Evolutionary conservation across 2,329 filamentous ascomycete genomes (phyloP).

Genomic region (Colletotrichum camelliae): DNA sequence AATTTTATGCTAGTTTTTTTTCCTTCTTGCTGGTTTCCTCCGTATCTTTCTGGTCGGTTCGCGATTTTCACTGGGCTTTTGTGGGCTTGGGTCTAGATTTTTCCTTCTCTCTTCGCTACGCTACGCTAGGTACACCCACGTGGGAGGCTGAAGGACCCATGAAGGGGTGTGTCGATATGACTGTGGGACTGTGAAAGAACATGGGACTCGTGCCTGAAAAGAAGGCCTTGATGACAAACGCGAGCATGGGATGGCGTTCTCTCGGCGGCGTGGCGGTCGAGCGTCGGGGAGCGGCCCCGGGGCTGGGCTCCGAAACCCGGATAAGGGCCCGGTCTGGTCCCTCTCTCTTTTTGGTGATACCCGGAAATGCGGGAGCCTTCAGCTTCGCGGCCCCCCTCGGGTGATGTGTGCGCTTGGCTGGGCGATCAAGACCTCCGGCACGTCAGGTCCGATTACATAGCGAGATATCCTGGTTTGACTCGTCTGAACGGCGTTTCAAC

Average conservation of each 20-base stretch:
- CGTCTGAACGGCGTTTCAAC: constrained; percentile 5
- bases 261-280: not conserved
- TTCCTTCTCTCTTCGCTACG: not conserved
- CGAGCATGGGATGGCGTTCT: not conserved
- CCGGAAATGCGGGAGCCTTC: not conserved
- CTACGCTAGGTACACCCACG: not conserved
- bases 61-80: not conserved
- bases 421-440: not conserved
- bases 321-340: not conserved
- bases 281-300: not conserved
- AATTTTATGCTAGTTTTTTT: not conserved
- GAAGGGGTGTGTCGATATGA: not conserved
- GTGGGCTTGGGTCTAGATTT: constrained; percentile 2
- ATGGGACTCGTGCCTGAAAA: not conserved
- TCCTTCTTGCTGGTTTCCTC: not conserved
- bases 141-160: not conserved
- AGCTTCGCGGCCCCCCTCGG: not conserved
- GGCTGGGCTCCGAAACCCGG: not conserved
- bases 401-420: not conserved
- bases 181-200: not conserved
- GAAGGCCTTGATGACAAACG: not conserved
- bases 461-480: not conserved
- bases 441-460: not conserved
- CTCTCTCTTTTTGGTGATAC: not conserved
- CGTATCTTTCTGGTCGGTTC: not conserved